Evolutionary conservation across 257 asterid species (phyloP).

Genomic region (Jacaranda mimosifolia): DNA sequence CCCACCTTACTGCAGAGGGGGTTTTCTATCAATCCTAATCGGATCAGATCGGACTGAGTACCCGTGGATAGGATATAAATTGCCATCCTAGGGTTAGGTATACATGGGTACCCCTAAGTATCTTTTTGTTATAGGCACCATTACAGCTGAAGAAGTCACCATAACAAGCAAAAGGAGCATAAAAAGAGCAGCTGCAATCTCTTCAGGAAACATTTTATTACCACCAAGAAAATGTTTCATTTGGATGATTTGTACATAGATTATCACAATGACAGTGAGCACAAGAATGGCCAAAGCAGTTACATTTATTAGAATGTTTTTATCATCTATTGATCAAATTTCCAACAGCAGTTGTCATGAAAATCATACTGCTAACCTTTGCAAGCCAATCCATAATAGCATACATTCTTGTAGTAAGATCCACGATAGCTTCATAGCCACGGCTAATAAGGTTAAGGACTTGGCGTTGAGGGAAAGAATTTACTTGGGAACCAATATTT

Average conservation of each 20-base stretch:
- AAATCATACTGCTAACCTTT: conserved; percentile 44
- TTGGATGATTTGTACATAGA: conserved; percentile 44
- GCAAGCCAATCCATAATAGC: conserved; percentile 47
- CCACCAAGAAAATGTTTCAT: conserved; percentile 32
- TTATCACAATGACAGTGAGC: conserved; percentile 40
- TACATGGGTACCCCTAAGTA: no score
- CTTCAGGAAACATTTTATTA: conserved; percentile 35
- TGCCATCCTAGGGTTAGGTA: no score
- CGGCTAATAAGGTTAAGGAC: conserved; percentile 42
- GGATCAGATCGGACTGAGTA: no score
- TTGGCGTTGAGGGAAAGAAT: conserved; percentile 47
- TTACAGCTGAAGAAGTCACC: conserved; percentile 43
- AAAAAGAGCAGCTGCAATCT: conserved; percentile 29
- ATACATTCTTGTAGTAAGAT: conserved; percentile 46
- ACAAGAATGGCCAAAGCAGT: conserved; percentile 50
- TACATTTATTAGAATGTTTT: conserved; percentile 39
- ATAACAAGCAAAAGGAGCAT: conserved; percentile 41
- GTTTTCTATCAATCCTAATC: no score
- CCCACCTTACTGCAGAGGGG: no score
- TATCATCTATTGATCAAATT: conserved; percentile 48
- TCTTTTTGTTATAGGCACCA: conserved; percentile 38
- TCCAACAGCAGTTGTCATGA: conserved; percentile 48
- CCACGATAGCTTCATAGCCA: conserved; percentile 52
- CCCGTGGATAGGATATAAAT: no score
- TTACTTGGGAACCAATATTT: conserved; percentile 50